Evolutionary conservation across 2,329 filamentous ascomycete genomes (phyloP).

Genomic region (Penicillium palitans): DNA sequence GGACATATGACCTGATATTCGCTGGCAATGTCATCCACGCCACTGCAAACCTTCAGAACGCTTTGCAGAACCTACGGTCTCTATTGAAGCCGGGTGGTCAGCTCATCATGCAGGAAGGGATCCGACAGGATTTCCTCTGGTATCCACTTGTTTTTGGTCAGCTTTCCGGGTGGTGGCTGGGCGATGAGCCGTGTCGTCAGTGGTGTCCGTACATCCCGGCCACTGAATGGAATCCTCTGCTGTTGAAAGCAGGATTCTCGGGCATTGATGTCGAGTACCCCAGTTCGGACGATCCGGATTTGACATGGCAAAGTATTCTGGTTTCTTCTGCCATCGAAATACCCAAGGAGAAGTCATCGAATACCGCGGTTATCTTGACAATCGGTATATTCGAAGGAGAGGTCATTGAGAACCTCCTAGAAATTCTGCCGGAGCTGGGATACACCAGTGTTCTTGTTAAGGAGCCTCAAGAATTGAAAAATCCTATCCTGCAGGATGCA

Average conservation of each 20-base stretch:
- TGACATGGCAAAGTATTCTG: slow-evolving; percentile 26
- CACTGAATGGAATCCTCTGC: slow-evolving; percentile 17
- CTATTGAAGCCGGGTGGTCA: slow-evolving; percentile 23
- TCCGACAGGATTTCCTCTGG: slow-evolving; percentile 26
- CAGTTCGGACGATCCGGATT: slow-evolving; percentile 13
- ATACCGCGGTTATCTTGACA: slow-evolving; percentile 12
- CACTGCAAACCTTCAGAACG: slow-evolving; percentile 19
- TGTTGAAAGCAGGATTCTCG: slow-evolving; percentile 19
- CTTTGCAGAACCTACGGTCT: slow-evolving; percentile 18
- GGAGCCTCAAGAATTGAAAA: not conserved
- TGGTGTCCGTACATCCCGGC: slow-evolving; percentile 25
- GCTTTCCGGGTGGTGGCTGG: slow-evolving; percentile 26
- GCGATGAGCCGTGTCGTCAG: slow-evolving; percentile 20
- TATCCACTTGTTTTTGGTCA: slow-evolving; percentile 26
- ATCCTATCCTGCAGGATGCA: not conserved
- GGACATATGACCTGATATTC: slow-evolving; percentile 37
- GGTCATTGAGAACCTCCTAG: not conserved
- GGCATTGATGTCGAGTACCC: slow-evolving; percentile 25
- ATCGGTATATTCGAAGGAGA: not conserved
- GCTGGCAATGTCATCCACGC: slow-evolving; percentile 39
- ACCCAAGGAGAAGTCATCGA: not conserved
- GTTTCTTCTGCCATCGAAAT: slow-evolving; percentile 17
- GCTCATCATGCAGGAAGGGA: slow-evolving; percentile 26
- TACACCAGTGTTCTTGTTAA: not conserved
- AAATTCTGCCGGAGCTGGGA: not conserved